Percentiles rank a stretch among this genome's conserved stretches.
phyloP scores from a whole-genome alignment of 2,329 filamentous ascomycete genomes.

The Diaporthe eres region DNA sequence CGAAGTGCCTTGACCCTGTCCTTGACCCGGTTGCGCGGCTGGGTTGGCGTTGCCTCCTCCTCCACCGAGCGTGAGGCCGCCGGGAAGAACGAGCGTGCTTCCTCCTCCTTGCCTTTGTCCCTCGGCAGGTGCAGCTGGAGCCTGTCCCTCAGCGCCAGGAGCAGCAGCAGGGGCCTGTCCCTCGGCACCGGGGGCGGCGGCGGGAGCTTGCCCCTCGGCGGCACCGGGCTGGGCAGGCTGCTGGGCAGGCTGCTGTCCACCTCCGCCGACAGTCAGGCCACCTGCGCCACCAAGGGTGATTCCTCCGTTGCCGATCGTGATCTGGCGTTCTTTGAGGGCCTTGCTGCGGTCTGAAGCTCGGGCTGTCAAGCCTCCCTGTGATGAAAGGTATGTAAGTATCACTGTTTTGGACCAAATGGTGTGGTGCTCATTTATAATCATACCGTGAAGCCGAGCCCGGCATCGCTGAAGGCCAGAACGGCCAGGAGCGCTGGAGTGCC shows the following conservation, averaged over 20 bases:
- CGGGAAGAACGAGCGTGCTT: constrained; percentile 7
- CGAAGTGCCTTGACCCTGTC: constrained; percentile 5
- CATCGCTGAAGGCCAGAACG: constrained; percentile 37
- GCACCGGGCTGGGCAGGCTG: constrained; percentile 18
- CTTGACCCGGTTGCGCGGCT: constrained; percentile 17
- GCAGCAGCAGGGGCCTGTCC: constrained; percentile 5
- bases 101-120: constrained; percentile 10
- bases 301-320: constrained; percentile 30
- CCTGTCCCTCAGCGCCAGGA: constrained; percentile 18
- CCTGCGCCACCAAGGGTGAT: constrained; percentile 20
- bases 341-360: constrained; percentile 29
- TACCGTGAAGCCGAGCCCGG: constrained; percentile 40
- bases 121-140: constrained; percentile 14
- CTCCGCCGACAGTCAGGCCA: constrained; percentile 36
- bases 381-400: neutral
- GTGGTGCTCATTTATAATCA: neutral
- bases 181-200: constrained; percentile 10
- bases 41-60: constrained; percentile 23
- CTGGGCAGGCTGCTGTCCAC: constrained; percentile 23
- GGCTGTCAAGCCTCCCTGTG: constrained; percentile 34
- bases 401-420: neutral
- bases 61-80: constrained; percentile 32
- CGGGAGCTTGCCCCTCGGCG: neutral
- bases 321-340: constrained; percentile 31
- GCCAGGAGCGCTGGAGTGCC: constrained; percentile 27